phyloP scores from a whole-genome alignment of 495 filamentous ascomycete species.

The Durotheca rogersii region DNA sequence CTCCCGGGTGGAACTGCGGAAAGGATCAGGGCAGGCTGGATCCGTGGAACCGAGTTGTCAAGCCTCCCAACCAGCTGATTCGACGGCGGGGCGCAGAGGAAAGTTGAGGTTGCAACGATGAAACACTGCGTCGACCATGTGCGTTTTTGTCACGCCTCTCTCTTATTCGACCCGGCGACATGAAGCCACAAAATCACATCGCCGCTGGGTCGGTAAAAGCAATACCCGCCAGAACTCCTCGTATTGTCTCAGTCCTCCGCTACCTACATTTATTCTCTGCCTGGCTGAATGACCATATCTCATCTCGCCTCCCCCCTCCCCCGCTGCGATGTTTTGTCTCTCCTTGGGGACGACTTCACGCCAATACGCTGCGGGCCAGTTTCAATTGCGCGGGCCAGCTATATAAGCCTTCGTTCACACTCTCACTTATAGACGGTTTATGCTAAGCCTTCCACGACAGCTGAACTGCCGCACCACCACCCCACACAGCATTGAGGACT shows the following conservation, averaged over 20 bases:
- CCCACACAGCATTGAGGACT: too few relatives aligned
- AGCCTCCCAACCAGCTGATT: slow-evolving; percentile 22
- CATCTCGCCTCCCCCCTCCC: too few relatives aligned
- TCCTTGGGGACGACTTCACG: too few relatives aligned
- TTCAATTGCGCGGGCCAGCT: too few relatives aligned
- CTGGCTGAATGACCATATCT: slow-evolving; percentile 1
- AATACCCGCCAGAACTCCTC: too few relatives aligned
- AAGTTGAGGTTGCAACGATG: slow-evolving; percentile 6
- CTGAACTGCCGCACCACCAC: too few relatives aligned
- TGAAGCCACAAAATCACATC: slow-evolving; percentile 7
- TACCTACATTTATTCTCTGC: slow-evolving; percentile 4
- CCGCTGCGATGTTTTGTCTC: too few relatives aligned
- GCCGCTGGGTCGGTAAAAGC: neutral
- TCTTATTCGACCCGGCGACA: slow-evolving; percentile 6
- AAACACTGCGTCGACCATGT: neutral
- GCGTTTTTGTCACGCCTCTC: slow-evolving; percentile 1
- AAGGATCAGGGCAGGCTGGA: slow-evolving; percentile 9
- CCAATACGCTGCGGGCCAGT: too few relatives aligned
- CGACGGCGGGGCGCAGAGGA: slow-evolving; percentile 9
- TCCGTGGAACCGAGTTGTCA: slow-evolving; percentile 11
- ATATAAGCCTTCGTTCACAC: too few relatives aligned
- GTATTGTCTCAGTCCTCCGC: too few relatives aligned
- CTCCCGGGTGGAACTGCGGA: slow-evolving; percentile 3
- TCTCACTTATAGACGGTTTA: neutral
- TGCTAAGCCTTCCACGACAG: too few relatives aligned